A percentile compares a stretch with the other conserved stretches of the same genome.
phyloP scores from a whole-genome alignment of 305 asterid species.

The Plantago lanceolata region DNA sequence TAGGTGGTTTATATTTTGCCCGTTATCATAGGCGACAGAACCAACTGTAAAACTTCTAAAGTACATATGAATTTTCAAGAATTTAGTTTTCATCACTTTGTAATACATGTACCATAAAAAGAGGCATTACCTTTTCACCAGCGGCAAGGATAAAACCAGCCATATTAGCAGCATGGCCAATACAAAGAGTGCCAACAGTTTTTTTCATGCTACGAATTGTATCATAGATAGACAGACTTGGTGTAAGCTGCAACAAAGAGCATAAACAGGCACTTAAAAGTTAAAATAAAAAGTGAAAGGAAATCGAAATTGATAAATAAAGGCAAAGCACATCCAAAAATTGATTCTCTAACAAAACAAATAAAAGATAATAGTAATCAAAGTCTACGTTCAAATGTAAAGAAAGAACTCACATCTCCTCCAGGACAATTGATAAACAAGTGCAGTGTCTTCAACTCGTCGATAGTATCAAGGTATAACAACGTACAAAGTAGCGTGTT shows the following conservation, averaged over 20 bases:
- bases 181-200: slow-evolving; percentile 78
- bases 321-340: not conserved
- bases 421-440: slow-evolving; percentile 87
- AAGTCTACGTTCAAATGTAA: slow-evolving; percentile 5
- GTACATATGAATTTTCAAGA: not conserved
- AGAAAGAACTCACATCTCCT: slow-evolving; percentile 78
- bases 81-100: not conserved
- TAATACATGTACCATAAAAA: not conserved
- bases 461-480: slow-evolving; percentile 89
- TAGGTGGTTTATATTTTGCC: not conserved
- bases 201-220: slow-evolving; percentile 92
- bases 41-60: not conserved
- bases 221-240: slow-evolving; percentile 86
- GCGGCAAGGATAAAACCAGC: slow-evolving; percentile 91
- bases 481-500: slow-evolving; percentile 83
- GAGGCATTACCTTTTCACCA: slow-evolving; percentile 71
- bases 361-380: not conserved
- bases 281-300: slow-evolving; percentile 5
- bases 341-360: not conserved
- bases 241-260: slow-evolving; percentile 66
- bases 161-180: slow-evolving; percentile 72
- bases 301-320: not conserved
- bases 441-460: slow-evolving; percentile 57
- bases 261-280: slow-evolving; percentile 3
- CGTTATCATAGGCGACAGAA: not conserved